These are phyloP conservation scores for Xylaria sp. DNA, from an alignment of 2,329 filamentous ascomycete species.

Conservation along the genomic window DNA sequence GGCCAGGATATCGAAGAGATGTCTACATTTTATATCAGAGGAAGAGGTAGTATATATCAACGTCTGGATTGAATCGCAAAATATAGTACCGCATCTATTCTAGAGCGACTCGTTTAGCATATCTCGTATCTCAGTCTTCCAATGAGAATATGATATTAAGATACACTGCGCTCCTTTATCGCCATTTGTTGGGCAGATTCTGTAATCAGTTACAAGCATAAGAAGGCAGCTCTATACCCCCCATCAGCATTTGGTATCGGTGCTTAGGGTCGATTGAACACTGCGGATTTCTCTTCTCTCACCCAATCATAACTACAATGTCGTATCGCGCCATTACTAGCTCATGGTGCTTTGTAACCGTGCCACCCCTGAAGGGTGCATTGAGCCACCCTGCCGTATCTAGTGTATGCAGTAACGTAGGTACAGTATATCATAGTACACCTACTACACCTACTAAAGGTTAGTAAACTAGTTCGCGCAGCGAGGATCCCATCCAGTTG, in stretches of 20 bases:
- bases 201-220: neutral
- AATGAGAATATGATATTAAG: neutral
- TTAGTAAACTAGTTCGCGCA: neutral
- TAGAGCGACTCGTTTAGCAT: neutral
- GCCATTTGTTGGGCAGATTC: neutral
- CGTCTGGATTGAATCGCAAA: neutral
- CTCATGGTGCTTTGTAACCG: slow-evolving; percentile 18
- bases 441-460: neutral
- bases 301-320: slow-evolving; percentile 23
- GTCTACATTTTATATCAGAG: neutral
- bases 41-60: neutral
- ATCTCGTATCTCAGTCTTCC: neutral
- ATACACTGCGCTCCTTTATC: neutral
- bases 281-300: neutral
- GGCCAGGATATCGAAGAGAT: neutral
- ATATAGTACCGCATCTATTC: neutral
- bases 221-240: neutral
- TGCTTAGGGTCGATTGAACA: neutral
- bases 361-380: slow-evolving; percentile 30
- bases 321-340: slow-evolving; percentile 23
- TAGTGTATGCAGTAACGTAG: neutral
- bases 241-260: neutral
- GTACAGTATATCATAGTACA: neutral
- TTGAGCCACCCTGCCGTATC: slow-evolving; percentile 15
- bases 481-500: neutral